These are phyloP conservation scores for Saccharomycopsis sp. DNA, from an alignment of 805 yeast species.

Conservation along the genomic window DNA sequence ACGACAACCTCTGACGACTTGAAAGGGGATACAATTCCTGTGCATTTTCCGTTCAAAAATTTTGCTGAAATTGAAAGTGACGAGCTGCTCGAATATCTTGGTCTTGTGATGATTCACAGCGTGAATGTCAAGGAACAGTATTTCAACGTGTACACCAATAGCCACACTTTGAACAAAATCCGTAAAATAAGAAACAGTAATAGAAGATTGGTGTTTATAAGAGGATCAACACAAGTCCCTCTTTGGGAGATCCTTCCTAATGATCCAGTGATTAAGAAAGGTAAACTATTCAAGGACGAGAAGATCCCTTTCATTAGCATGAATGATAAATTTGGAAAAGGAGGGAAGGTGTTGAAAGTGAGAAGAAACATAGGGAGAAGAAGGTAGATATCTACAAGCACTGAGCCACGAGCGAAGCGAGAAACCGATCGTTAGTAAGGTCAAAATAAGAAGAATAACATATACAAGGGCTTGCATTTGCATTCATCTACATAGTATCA, in stretches of 20 bases:
- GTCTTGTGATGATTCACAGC: conserved; percentile 15
- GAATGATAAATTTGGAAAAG: conserved; percentile 36
- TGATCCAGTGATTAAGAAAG: conserved; percentile 8
- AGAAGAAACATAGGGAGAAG: conserved; percentile 42
- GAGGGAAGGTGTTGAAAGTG: conserved; percentile 44
- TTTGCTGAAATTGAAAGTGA: conserved; percentile 5
- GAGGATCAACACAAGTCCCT: conserved; percentile 17
- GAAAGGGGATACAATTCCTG: background rate
- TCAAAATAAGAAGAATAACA: too few relatives aligned
- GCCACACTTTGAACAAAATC: background rate
- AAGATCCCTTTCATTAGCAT: conserved; percentile 26
- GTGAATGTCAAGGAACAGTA: conserved; percentile 3
- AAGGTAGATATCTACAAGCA: conserved; percentile 8
- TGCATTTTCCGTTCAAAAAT: background rate
- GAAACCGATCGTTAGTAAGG: too few relatives aligned
- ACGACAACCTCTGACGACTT: background rate
- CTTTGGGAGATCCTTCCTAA: conserved; percentile 31
- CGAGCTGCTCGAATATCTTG: conserved; percentile 7
- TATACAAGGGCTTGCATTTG: too few relatives aligned
- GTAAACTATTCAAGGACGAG: conserved; percentile 16
- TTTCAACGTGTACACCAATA: conserved; percentile 15
- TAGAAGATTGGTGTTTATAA: conserved; percentile 5
- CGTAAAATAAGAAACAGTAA: background rate
- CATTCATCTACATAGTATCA: too few relatives aligned
- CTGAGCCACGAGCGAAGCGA: too few relatives aligned